Base-by-base conservation (phyloP, 352 stramenopile genomes). In the Globisporangium cederbergense region DNA sequence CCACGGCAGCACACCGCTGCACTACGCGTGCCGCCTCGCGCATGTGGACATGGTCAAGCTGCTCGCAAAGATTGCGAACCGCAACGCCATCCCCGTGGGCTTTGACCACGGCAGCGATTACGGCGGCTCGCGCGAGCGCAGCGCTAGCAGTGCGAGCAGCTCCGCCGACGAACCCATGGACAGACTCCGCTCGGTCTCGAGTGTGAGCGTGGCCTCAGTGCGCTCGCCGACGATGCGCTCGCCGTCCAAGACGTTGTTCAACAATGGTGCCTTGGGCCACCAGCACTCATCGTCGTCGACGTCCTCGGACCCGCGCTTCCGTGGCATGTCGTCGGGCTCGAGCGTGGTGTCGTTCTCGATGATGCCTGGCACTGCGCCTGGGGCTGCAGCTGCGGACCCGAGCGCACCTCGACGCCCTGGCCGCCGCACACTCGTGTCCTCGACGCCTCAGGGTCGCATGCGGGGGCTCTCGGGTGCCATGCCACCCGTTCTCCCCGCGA, bases 11-110 rank as follows among this genome's bases (percentile, higher is more conserved):
- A 95, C 89, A 20, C 89, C 89, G 20, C 75, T 97, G 58, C 89
- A 97, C 70, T 96, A 95, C 58, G 86, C 89, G 0, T 74, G 73
- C 10, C 82, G 81, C 4, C 65, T 95, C 9, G 85, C 82, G 1
- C 84, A 96, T 64, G 40, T 95, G 16, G 87, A 95, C 58, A 95
- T 96, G 86, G 81, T 95, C 5, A 88, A 91, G 28, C 69, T 95
- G 45, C 72, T 97, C 18, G 77, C 86, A 1, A 93, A 89, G 72
- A 86, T 95, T 57, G 88, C 84, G 2, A 96, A 96, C 69, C 85
- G 86, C 36, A 94, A 91, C 59, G 90, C 82, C 8, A 78, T 76
- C 40, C 76, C 83, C 42, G 74, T 70, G 30, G 71, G 53, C 47
- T 83, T 79, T 55, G 73, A 87, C 36, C 83, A 89, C 67, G 18